Percentiles rank a stretch among this genome's conserved stretches.
Evolutionary conservation across 2,329 filamentous ascomycete genomes (phyloP).

Genomic region (Leptographium galeiforme): DNA sequence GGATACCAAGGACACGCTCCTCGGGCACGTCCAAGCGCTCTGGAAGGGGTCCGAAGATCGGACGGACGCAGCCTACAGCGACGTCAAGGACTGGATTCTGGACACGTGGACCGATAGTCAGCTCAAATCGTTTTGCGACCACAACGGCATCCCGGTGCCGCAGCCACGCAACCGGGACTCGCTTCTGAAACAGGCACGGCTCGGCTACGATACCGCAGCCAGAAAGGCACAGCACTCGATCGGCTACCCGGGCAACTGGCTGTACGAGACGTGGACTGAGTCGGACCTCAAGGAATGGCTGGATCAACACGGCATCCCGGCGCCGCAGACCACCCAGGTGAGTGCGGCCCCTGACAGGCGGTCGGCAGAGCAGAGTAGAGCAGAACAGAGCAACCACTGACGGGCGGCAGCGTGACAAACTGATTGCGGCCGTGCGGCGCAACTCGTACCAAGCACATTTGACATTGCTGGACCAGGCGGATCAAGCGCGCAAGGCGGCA

Average conservation of each 20-base stretch:
- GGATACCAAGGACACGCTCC: constrained; percentile 53
- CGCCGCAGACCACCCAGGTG: constrained; percentile 62
- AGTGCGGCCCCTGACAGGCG: constrained; percentile 7
- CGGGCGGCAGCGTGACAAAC: constrained; percentile 53
- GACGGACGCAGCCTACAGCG: constrained; percentile 56
- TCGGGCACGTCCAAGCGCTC: constrained; percentile 54
- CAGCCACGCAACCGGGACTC: constrained; percentile 78
- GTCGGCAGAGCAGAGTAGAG: neutral
- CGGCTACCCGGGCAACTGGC: constrained; percentile 88
- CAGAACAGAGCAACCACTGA: neutral
- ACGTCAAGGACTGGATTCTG: constrained; percentile 81
- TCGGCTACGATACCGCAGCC: constrained; percentile 68
- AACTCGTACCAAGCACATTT: constrained; percentile 72
- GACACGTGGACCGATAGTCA: constrained; percentile 92
- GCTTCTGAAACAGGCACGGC: constrained; percentile 62
- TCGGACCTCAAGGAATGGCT: constrained; percentile 92
- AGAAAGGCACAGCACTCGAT: constrained; percentile 62
- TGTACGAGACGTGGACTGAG: constrained; percentile 79
- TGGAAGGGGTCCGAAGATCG: constrained; percentile 75
- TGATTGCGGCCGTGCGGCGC: constrained; percentile 79
- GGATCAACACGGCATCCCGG: constrained; percentile 73
- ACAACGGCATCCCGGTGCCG: constrained; percentile 73
- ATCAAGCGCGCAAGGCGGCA: constrained; percentile 49
- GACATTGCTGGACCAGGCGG: constrained; percentile 46
- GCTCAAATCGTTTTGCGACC: constrained; percentile 85